A percentile compares a stretch with the other conserved stretches of the same genome.
Conservation (phyloP, 1,139 yeast genomes). For the Kluyveromyces sp. region DNA sequence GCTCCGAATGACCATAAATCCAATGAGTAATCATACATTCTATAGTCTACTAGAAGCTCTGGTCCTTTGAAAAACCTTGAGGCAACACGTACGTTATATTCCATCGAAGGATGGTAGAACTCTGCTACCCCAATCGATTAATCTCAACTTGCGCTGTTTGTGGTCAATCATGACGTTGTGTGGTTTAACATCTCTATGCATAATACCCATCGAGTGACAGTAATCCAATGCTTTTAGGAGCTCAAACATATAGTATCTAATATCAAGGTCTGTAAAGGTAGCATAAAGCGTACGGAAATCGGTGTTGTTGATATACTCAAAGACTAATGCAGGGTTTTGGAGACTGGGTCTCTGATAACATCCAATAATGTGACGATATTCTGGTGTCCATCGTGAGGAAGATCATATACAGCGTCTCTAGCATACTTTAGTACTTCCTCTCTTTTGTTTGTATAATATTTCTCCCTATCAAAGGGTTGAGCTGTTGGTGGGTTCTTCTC, state of each 20-base stretch:
- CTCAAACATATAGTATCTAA: constrained; percentile 83
- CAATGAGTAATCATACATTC: constrained; percentile 88
- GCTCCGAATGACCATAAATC: constrained; percentile 98
- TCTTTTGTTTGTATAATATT: constrained; percentile 24
- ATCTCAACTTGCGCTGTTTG: constrained; percentile 55
- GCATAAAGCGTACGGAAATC: constrained; percentile 90
- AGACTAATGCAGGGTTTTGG: constrained; percentile 86
- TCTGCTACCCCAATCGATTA: constrained; percentile 99
- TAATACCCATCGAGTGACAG: constrained; percentile 95
- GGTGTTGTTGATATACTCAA: constrained; percentile 83
- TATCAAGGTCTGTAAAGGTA: constrained; percentile 75
- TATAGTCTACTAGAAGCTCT: constrained; percentile 85
- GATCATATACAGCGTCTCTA: constrained; percentile 22
- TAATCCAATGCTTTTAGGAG: constrained; percentile 84
- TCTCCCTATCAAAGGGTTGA: constrained; percentile 17
- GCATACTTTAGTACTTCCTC: constrained; percentile 20
- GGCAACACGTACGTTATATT: constrained; percentile 94
- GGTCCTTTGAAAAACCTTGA: constrained; percentile 98
- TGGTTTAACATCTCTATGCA: constrained; percentile 98
- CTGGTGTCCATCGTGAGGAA: constrained; percentile 30
- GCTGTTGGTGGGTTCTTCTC: constrained; percentile 25
- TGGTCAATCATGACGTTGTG: constrained; percentile 99
- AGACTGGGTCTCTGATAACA: constrained; percentile 81
- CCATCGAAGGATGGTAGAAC: constrained; percentile 90
- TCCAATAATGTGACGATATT: constrained; percentile 77